phyloP scores from a whole-genome alignment of 306 rosid genomes.

The Lablab purpureus region DNA sequence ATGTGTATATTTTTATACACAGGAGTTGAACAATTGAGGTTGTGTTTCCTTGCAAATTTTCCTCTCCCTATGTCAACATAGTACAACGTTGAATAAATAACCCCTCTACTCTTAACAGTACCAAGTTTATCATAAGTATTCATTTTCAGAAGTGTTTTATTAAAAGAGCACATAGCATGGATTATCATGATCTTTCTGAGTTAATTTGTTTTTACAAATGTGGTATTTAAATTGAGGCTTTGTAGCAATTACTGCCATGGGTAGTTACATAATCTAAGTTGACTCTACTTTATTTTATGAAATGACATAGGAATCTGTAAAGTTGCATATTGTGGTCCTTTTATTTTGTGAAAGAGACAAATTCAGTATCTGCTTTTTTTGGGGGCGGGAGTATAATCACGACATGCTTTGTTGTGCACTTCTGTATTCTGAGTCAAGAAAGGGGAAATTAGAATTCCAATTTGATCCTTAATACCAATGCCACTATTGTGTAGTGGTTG shows the following conservation, averaged over 20 bases:
- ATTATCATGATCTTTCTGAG: constrained; percentile 20
- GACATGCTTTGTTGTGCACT: constrained; percentile 9
- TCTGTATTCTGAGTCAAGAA: constrained; percentile 7
- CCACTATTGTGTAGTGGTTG: not conserved
- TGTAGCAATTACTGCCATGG: not conserved
- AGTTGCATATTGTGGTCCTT: constrained; percentile 2
- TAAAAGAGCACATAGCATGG: not conserved
- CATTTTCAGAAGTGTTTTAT: not conserved
- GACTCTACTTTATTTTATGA: not conserved
- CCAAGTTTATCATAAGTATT: not conserved
- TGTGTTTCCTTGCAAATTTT: not conserved
- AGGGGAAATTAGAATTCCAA: constrained; percentile 5
- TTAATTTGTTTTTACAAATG: not conserved
- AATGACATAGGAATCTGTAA: constrained; percentile 11
- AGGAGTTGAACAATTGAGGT: not conserved
- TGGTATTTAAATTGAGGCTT: not conserved
- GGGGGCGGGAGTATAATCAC: not conserved
- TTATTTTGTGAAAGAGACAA: constrained; percentile 25
- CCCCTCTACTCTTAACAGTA: not conserved
- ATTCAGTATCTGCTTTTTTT: constrained; percentile 8
- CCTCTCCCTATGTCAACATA: constrained; percentile 7
- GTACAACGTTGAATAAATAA: not conserved
- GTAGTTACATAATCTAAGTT: not conserved
- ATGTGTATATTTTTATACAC: not conserved
- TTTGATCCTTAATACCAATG: constrained; percentile 12